These are phyloP conservation scores for Neofusicoccum laricinum DNA, from an alignment of 2,329 filamentous ascomycete genomes.

Conservation along the genomic window DNA sequence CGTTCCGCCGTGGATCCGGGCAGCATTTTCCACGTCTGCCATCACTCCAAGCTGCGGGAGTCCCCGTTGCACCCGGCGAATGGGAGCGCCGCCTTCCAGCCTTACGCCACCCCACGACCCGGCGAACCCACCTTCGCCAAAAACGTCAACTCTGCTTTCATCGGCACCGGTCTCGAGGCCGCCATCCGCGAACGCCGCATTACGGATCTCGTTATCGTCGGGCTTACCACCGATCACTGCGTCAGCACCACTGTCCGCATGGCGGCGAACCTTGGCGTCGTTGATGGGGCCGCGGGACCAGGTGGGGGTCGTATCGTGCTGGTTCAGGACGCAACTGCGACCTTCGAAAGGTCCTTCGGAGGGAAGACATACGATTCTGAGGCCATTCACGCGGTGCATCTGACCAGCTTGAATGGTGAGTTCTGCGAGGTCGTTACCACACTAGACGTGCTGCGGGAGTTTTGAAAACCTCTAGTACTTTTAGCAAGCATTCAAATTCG, in stretches of 20 bases:
- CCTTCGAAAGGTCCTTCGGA: background rate
- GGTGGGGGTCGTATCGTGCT: background rate
- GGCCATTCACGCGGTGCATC: background rate
- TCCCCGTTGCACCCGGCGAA: background rate
- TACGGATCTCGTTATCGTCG: background rate
- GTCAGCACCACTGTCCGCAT: conserved; percentile 7
- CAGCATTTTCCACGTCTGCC: conserved; percentile 3
- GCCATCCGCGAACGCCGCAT: background rate
- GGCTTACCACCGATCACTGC: background rate
- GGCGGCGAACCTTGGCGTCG: background rate
- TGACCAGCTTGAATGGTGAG: background rate
- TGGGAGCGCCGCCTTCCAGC: background rate
- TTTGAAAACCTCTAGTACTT: too few species aligned
- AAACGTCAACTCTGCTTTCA: conserved; percentile 3
- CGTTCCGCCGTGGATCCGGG: background rate
- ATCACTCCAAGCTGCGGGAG: background rate
- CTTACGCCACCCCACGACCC: background rate
- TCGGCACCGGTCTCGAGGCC: background rate
- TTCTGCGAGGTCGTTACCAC: background rate
- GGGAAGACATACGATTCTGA: background rate
- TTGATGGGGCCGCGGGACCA: background rate
- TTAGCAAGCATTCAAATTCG: too few species aligned
- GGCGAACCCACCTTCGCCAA: background rate
- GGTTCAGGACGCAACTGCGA: background rate
- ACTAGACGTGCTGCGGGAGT: background rate